phyloP scores from a whole-genome alignment of 768 basidiomycete species.

The Suillus discolor region DNA sequence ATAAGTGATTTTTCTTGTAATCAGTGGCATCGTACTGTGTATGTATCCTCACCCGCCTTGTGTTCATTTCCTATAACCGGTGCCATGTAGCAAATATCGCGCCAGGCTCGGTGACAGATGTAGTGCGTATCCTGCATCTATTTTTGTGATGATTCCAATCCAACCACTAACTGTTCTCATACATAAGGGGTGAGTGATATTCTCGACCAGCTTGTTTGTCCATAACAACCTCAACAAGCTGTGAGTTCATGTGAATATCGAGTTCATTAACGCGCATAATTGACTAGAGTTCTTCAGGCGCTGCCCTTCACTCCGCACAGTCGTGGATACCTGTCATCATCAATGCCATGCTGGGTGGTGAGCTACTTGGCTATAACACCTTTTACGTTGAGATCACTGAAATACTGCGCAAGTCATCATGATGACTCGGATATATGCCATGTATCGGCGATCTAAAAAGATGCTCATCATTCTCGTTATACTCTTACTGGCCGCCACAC shows the following conservation, averaged over 20 bases:
- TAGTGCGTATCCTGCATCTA: background rate
- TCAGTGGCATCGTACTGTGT: background rate
- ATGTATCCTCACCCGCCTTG: background rate
- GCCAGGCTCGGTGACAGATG: background rate
- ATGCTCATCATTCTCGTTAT: background rate
- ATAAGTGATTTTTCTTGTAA: background rate
- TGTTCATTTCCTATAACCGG: background rate
- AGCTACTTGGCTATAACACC: background rate
- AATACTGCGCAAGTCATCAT: background rate
- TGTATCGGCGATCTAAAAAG: background rate
- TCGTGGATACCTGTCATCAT: background rate
- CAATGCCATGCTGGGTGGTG: background rate
- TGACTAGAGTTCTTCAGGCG: background rate
- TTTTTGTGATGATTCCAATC: background rate
- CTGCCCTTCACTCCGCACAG: background rate
- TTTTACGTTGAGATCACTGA: background rate
- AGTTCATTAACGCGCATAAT: background rate
- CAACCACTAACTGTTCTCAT: background rate
- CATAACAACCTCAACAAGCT: background rate
- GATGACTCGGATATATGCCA: background rate
- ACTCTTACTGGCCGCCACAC: background rate
- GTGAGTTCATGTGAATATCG: background rate
- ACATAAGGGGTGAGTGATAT: background rate
- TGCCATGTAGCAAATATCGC: background rate
- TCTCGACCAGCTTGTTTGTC: background rate